Conservation (phyloP, 768 basidiomycete species). For the Sporobolomyces phaffii region DNA sequence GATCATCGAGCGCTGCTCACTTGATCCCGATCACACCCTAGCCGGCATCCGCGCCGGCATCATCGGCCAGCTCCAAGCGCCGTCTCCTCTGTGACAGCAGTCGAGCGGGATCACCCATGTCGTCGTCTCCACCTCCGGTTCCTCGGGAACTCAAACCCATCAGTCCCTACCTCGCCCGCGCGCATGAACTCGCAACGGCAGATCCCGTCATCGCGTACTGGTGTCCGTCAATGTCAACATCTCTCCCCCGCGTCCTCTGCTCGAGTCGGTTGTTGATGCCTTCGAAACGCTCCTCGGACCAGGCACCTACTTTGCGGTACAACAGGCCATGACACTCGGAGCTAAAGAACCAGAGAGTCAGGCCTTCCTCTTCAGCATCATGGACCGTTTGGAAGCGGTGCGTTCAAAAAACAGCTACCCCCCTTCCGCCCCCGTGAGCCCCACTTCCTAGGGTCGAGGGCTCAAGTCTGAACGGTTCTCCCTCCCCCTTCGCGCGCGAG, state of each 20-base stretch:
- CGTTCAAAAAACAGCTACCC: too few relatives aligned
- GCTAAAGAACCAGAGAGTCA: slow-evolving; percentile 67
- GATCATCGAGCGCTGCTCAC: too few relatives aligned
- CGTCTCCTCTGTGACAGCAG: too few relatives aligned
- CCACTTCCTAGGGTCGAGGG: too few relatives aligned
- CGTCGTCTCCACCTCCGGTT: slow-evolving; percentile 2
- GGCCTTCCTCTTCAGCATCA: slow-evolving; percentile 64
- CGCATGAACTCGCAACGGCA: slow-evolving; percentile 72
- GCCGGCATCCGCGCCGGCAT: too few relatives aligned
- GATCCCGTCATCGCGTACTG: slow-evolving; percentile 91
- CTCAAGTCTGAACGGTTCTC: too few relatives aligned
- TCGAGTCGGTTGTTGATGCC: too few relatives aligned
- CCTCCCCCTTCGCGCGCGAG: too few relatives aligned
- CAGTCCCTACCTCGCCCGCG: slow-evolving; percentile 76
- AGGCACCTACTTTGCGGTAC: slow-evolving; percentile 89
- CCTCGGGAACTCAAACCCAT: slow-evolving; percentile 52
- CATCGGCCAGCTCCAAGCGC: too few relatives aligned
- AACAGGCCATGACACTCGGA: slow-evolving; percentile 64
- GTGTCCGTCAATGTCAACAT: slow-evolving; percentile 59
- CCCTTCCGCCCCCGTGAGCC: neutral
- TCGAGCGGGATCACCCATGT: too few relatives aligned
- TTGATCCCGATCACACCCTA: too few relatives aligned
- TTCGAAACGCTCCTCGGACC: slow-evolving; percentile 5
- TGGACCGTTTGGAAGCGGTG: slow-evolving; percentile 66
- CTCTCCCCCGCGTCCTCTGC: too few relatives aligned